These are phyloP conservation scores for Geoglossum cookeanum DNA, from an alignment of 2,329 filamentous ascomycete genomes.

Conservation along the genomic window DNA sequence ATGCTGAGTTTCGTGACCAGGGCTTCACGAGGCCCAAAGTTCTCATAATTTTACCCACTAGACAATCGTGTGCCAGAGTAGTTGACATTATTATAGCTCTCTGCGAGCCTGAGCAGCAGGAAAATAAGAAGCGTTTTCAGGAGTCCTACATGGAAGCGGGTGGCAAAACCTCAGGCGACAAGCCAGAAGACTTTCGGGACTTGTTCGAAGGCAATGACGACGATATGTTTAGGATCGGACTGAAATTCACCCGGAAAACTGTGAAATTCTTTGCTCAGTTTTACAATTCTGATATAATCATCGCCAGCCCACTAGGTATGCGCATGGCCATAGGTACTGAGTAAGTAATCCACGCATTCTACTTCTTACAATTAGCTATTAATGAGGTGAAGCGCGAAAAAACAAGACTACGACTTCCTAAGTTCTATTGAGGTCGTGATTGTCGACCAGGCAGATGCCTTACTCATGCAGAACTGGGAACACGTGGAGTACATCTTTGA, in stretches of 20 bases:
- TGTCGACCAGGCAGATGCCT: slow-evolving; percentile 78
- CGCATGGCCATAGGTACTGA: slow-evolving; percentile 74
- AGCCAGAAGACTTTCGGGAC: slow-evolving; percentile 71
- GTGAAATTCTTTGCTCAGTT: slow-evolving; percentile 90
- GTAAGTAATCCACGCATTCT: slow-evolving; percentile 28
- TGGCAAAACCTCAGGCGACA: slow-evolving; percentile 48
- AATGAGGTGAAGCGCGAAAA: slow-evolving; percentile 30
- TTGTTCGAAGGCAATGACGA: slow-evolving; percentile 91
- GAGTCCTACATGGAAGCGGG: slow-evolving; percentile 59
- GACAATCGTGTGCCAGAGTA: slow-evolving; percentile 64
- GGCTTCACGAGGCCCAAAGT: slow-evolving; percentile 92
- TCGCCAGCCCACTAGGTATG: slow-evolving; percentile 76
- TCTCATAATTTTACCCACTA: slow-evolving; percentile 73
- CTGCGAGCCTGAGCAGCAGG: slow-evolving; percentile 72
- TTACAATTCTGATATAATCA: slow-evolving; percentile 88
- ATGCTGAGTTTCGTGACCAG: slow-evolving; percentile 70
- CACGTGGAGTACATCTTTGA: slow-evolving; percentile 84
- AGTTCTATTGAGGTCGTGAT: slow-evolving; percentile 84
- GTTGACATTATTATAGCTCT: slow-evolving; percentile 59
- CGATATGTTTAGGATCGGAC: slow-evolving; percentile 87
- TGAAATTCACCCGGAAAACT: slow-evolving; percentile 93
- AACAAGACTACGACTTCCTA: slow-evolving; percentile 70
- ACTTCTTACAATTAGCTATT: slow-evolving; percentile 12
- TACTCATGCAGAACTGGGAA: slow-evolving; percentile 98
- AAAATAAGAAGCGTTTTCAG: slow-evolving; percentile 83